phyloP scores from a whole-genome alignment of 139 green algal genomes.

The Auxenochlorella pyrenoidosa region DNA sequence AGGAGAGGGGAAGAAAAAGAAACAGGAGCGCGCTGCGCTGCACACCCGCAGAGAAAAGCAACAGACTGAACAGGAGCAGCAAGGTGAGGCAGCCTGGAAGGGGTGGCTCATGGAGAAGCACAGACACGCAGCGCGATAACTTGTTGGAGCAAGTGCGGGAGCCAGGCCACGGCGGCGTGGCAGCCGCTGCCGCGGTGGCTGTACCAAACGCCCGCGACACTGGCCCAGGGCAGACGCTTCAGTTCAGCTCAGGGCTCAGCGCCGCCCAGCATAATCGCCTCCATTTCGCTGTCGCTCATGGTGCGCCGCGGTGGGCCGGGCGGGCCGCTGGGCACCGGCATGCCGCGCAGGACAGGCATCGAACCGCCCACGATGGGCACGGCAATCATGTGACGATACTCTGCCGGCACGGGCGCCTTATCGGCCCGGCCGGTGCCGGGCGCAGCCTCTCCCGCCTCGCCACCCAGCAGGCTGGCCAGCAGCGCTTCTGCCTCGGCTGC shows the following conservation, averaged over 20 bases:
- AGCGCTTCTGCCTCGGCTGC: slow-evolving; percentile 13
- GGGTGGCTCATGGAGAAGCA: too few relatives aligned
- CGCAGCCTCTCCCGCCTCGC: background rate
- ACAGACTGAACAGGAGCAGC: too few relatives aligned
- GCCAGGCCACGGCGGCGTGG: too few relatives aligned
- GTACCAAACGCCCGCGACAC: too few relatives aligned
- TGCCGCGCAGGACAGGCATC: slow-evolving; percentile 18
- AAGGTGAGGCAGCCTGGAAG: too few relatives aligned
- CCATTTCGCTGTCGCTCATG: slow-evolving; percentile 58
- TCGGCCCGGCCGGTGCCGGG: background rate
- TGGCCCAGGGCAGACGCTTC: too few relatives aligned
- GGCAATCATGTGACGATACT: slow-evolving; percentile 20
- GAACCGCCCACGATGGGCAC: slow-evolving; percentile 30
- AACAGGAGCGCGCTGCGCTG: too few relatives aligned
- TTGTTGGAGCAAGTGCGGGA: too few relatives aligned
- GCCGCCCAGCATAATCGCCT: slow-evolving; percentile 63
- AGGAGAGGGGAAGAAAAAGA: too few relatives aligned
- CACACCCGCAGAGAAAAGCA: too few relatives aligned
- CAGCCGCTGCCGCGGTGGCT: too few relatives aligned
- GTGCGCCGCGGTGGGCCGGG: slow-evolving; percentile 6
- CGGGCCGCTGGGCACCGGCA: slow-evolving; percentile 2
- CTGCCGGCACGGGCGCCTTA: background rate
- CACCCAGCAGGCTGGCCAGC: slow-evolving; percentile 12
- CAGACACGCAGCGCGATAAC: too few relatives aligned
- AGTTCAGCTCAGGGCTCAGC: slow-evolving; percentile 25